Base-by-base conservation (phyloP, 306 rosid genomes). In the Hylodesmum podocarpum region DNA sequence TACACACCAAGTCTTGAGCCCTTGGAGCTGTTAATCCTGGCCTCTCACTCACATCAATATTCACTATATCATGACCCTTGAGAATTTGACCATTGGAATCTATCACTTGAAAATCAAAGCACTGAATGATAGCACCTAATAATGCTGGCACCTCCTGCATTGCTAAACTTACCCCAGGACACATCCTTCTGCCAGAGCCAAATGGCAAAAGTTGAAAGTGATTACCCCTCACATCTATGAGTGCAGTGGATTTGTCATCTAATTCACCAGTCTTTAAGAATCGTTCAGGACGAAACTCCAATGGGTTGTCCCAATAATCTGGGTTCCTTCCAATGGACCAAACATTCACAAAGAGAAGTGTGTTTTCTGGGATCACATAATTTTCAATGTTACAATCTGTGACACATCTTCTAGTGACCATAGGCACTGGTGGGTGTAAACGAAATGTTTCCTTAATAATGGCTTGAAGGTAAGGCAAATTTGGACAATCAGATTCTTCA, bases 321-420 rank as follows among this genome's bases (percentile, higher is more conserved):
- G 89, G 80, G 33, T 86, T 72, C 53, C 93, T 80, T 72, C 79
- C 88, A 0, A 89, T 86, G 14, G 90, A 57, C 73, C 81, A 86
- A 21, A 19, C 28, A 34, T 89, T 86, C 11, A 82, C 53, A 7
- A 80, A 78, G 0, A 82, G 51, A 0, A 43, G 5, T 11, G 85
- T 61, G 25, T 68, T 11, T 22, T 31, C 1, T 0, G 85, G 86
- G 50, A 86, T 72, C 8, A 68, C 49, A 8, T 67, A 86, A 36
- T 58, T 59, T 4, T 63, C 78, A 24, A 89, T 51, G 6, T 43
- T 62, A 21, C 87, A 80, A 0, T 59, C 40, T 57, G 75, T 5
- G 9, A 80, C 70, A 21, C 78, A 82, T 46, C 49, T 75, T 83
- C 93, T 80, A 3, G 50, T 2, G 4, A 81, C 6, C 61, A 82